Base-by-base conservation (phyloP, 208 protist genomes). In the Strigomonas culicis region DNA sequence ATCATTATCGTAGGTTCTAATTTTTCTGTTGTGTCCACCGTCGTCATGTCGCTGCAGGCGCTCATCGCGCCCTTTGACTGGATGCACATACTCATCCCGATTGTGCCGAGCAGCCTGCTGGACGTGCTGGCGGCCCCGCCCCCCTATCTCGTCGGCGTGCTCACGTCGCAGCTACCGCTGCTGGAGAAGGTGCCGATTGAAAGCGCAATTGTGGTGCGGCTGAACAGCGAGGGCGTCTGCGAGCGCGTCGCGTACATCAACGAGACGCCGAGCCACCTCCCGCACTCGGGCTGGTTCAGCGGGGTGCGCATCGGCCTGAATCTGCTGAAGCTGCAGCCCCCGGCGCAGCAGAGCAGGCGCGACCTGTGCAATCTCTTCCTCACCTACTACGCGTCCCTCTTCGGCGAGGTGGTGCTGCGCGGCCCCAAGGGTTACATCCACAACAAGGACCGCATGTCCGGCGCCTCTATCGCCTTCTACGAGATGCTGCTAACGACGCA, bases 81-180 rank as follows among this genome's bases (percentile, higher is more conserved):
- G 84, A 79, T 88, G 77, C 86, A 93, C 73, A 91, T 88, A 65
- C 64, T 95, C 19, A 92, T 93, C 61, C 81, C 85, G 0, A 86
- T 93, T 56, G 51, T 92, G 8, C 85, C 89, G 0, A 77, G 72
- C 15, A 77, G 47, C 24, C 60, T 95, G 19, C 25, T 92, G 22
- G 79, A 88, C 55, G 81, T 93, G 6, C 73, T 95, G 27, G 83
- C 77, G 2, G 86, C 89, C 8, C 89, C 86, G 19, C 74, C 86
- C 27, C 86, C 89, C 31, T 93, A 86, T 50, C 57, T 95, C 22
- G 74, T 91, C 0, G 89, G 89, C 21, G 77, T 95, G 28, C 71
- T 93, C 4, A 79, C 68, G 24, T 85, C 85, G 4, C 88, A 94
- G 60, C 55, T 94, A 32, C 77, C 76, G 19, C 63, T 86, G 10